Percentiles rank a stretch among this genome's conserved stretches.
phyloP scores from a whole-genome alignment of 139 green algal species.

The Auxenochlorella pyrenoidosa region DNA sequence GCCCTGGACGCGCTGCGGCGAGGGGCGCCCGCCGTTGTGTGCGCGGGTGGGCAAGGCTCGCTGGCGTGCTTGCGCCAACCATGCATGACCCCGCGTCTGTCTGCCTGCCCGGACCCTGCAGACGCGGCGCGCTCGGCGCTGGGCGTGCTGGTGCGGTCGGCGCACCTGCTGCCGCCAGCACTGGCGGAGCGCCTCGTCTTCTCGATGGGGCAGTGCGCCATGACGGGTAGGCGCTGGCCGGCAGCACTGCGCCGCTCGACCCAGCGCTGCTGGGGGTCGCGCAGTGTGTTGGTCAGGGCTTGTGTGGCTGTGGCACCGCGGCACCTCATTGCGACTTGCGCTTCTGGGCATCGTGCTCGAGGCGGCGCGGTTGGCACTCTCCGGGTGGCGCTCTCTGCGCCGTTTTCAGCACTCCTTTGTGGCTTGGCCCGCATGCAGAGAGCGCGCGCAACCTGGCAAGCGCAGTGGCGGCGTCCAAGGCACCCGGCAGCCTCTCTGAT shows the following conservation, averaged over 20 bases:
- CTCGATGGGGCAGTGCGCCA: slow-evolving; percentile 42
- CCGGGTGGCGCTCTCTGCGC: no score
- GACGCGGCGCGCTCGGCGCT: slow-evolving; percentile 43
- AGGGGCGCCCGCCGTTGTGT: no score
- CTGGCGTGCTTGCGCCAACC: background rate
- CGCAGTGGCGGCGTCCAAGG: background rate
- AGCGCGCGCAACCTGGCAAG: slow-evolving; percentile 41
- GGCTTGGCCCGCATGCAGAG: background rate
- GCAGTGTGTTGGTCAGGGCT: no score
- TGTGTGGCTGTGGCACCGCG: no score
- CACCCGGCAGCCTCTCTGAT: slow-evolving; percentile 13
- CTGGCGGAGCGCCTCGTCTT: slow-evolving; percentile 38
- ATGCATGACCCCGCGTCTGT: background rate
- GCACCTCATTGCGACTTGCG: no score
- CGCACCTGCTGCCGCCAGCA: slow-evolving; percentile 24
- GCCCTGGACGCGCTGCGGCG: no score
- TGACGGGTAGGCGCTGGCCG: slow-evolving; percentile 27
- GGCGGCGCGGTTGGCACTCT: no score
- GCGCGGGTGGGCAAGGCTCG: no score
- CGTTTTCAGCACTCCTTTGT: background rate
- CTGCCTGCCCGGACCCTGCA: background rate
- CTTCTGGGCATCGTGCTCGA: no score
- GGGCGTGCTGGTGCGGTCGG: slow-evolving; percentile 41
- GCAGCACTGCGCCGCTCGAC: background rate
- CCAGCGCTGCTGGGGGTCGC: no score